Percentiles rank a stretch among this genome's conserved stretches.
Conservation (phyloP, 2,329 filamentous ascomycete genomes). For the Lecanicillium sp. region DNA sequence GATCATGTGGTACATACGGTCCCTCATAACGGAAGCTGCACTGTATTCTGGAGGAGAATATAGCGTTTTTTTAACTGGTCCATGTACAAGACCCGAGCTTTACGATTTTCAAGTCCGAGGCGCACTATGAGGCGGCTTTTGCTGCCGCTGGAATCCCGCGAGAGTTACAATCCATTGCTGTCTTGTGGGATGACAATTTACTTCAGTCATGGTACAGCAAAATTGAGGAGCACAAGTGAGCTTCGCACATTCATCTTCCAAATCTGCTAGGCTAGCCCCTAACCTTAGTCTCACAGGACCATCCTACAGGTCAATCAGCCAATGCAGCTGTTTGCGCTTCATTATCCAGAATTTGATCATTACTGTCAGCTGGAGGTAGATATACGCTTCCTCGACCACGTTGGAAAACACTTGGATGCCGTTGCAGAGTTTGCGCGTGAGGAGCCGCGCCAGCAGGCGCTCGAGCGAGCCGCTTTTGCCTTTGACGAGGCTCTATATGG, state of each 20-base stretch:
- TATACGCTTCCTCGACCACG: conserved; percentile 31
- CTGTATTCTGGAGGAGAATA: conserved; percentile 59
- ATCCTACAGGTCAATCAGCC: conserved; percentile 30
- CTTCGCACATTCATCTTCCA: not conserved
- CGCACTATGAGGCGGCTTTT: conserved; percentile 47
- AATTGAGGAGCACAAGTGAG: conserved; percentile 44
- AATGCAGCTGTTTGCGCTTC: conserved; percentile 28
- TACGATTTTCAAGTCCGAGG: conserved; percentile 48
- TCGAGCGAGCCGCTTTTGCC: conserved; percentile 52
- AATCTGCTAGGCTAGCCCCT: not conserved
- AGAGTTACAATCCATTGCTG: conserved; percentile 64
- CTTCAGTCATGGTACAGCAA: conserved; percentile 61
- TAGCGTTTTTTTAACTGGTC: conserved; percentile 54
- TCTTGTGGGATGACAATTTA: conserved; percentile 62
- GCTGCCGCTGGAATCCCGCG: conserved; percentile 45
- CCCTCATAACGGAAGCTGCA: conserved; percentile 57
- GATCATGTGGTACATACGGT: conserved; percentile 55
- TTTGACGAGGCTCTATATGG: conserved; percentile 49
- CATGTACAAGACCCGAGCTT: conserved; percentile 53
- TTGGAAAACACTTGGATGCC: conserved; percentile 25
- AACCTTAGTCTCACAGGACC: conserved; percentile 18
- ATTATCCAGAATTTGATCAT: conserved; percentile 30
- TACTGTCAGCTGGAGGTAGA: conserved; percentile 41
- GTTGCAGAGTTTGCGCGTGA: conserved; percentile 38
- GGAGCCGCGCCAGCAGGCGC: conserved; percentile 51